phyloP scores from a whole-genome alignment of 345 rosid genomes.

The Murraya paniculata region DNA sequence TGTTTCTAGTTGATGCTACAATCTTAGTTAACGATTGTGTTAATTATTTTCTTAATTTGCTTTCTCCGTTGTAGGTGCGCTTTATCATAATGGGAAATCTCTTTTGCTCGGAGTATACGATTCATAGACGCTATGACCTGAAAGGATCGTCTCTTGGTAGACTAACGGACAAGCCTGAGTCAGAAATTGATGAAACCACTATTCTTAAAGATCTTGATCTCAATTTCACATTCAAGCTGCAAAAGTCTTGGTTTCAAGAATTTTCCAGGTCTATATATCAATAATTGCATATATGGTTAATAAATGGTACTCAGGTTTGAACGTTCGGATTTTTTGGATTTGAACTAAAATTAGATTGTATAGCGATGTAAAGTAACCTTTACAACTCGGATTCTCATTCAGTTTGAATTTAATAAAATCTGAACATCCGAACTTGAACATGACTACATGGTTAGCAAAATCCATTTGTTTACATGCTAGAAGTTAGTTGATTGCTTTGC shows the following conservation, averaged over 20 bases:
- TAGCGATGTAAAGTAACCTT: too few relatives aligned
- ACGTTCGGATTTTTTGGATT: too few relatives aligned
- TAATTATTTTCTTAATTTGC: too few relatives aligned
- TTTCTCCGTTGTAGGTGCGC: conserved; percentile 50
- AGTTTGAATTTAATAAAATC: too few relatives aligned
- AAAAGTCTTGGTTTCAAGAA: conserved; percentile 86
- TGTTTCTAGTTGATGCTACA: too few relatives aligned
- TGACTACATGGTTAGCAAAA: too few relatives aligned
- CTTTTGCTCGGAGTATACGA: conserved; percentile 67
- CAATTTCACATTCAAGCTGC: conserved; percentile 76
- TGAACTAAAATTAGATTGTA: too few relatives aligned
- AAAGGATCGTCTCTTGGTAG: conserved; percentile 97
- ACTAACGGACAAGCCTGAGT: conserved; percentile 73
- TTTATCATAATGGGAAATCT: conserved; percentile 95
- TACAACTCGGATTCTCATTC: too few relatives aligned
- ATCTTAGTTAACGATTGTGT: too few relatives aligned
- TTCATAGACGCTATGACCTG: conserved; percentile 84
- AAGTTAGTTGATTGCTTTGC: not conserved
- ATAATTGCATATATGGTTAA: too few relatives aligned
- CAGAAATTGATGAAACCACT: conserved; percentile 73
- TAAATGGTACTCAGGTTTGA: too few relatives aligned
- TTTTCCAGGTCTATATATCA: conserved; percentile 48
- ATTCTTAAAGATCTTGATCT: conserved; percentile 89
- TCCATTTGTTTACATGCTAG: not conserved
- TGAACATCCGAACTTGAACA: too few relatives aligned